A percentile compares a stretch with the other conserved stretches of the same genome.
phyloP scores from a whole-genome alignment of 768 basidiomycete genomes.

The Hemileccinum impolitum region DNA sequence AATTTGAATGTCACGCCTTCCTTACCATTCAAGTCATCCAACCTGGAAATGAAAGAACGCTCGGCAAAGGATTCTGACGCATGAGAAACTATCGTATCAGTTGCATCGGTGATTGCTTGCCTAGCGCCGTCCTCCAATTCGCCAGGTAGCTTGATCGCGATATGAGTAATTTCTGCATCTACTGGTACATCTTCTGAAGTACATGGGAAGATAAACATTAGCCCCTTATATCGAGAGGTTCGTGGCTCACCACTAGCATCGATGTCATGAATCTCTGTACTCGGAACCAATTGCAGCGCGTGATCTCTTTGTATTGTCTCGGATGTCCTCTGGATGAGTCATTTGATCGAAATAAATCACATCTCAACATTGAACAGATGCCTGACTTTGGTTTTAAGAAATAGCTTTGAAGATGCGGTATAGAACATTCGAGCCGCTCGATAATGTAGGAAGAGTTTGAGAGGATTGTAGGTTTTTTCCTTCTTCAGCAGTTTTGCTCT shows the following conservation, averaged over 20 bases:
- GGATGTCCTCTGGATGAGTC: conserved; percentile 1
- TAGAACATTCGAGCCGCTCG: conserved; percentile 3
- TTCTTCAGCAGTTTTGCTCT: neutral
- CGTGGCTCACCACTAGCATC: neutral
- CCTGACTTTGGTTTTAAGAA: neutral
- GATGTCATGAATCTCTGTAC: neutral
- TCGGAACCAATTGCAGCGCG: neutral
- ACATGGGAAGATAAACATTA: neutral
- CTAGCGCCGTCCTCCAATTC: neutral
- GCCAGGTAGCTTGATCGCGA: conserved; percentile 1
- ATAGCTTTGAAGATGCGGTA: neutral
- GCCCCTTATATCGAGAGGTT: neutral
- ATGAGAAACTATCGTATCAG: neutral
- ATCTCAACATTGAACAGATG: neutral
- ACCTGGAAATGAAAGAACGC: neutral
- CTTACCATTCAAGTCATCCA: neutral
- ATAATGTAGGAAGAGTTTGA: neutral
- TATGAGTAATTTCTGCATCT: neutral
- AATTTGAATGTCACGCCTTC: neutral
- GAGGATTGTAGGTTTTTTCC: neutral
- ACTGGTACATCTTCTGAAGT: conserved; percentile 1
- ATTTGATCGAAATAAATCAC: neutral
- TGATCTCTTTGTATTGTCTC: conserved; percentile 6
- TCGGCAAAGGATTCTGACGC: neutral
- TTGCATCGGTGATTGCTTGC: neutral